These are phyloP conservation scores for Salicornia ramosissima DNA, from an alignment of 148 eudicot genomes.

Conservation along the genomic window DNA sequence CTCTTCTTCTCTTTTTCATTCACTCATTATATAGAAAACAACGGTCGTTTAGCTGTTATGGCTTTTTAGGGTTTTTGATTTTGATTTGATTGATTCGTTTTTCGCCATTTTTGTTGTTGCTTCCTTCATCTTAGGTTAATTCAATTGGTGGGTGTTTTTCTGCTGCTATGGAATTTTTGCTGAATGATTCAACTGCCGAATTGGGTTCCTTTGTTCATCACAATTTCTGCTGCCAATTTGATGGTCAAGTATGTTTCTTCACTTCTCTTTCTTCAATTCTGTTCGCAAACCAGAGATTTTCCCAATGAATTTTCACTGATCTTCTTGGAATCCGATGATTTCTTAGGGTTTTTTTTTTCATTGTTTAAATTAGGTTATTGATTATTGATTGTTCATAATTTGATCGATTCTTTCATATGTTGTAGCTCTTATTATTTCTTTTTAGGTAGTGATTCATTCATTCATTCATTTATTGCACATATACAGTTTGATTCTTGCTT, in stretches of 20 bases:
- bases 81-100: slow-evolving; percentile 5
- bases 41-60: slow-evolving; percentile 17
- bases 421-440: slow-evolving; percentile 11
- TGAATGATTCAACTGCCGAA: slow-evolving; percentile 23
- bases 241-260: slow-evolving; percentile 32
- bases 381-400: no score
- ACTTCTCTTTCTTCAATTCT: slow-evolving; percentile 24
- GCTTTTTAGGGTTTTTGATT: slow-evolving; percentile 37
- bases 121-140: slow-evolving; percentile 17
- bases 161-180: slow-evolving; percentile 23
- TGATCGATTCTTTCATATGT: no score
- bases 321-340: slow-evolving; percentile 68
- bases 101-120: neutral
- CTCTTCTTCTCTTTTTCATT: neutral
- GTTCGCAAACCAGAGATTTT: slow-evolving; percentile 22
- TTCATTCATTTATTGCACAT: slow-evolving; percentile 41
- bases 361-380: slow-evolving; percentile 4
- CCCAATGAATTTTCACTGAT: slow-evolving; percentile 39
- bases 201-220: slow-evolving; percentile 38
- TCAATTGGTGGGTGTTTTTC: slow-evolving; percentile 9
- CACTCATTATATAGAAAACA: slow-evolving; percentile 36
- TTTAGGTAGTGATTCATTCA: slow-evolving; percentile 23
- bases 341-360: slow-evolving; percentile 5
- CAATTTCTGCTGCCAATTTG: slow-evolving; percentile 36
- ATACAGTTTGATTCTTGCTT: slow-evolving; percentile 2